A percentile compares a stretch with the other conserved stretches of the same genome.
phyloP scores from a whole-genome alignment of 176 grass and related monocot species.

The Aechmea fasciata region DNA sequence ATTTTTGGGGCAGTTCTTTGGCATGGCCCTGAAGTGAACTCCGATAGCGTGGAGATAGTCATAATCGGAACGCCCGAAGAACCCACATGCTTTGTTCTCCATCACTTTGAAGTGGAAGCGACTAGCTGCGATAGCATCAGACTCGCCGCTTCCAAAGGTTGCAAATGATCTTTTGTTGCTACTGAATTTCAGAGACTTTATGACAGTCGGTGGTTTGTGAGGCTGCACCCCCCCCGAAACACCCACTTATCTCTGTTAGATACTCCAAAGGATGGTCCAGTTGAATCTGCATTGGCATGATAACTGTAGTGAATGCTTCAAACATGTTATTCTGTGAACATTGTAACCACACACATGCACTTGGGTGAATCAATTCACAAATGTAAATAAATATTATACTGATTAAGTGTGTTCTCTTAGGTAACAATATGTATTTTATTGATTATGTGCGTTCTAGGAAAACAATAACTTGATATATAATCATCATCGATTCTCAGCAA shows the following conservation, averaged over 20 bases:
- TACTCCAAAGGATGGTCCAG: neutral
- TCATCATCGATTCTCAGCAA: too few species aligned
- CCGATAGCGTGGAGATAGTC: neutral
- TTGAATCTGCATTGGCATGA: neutral
- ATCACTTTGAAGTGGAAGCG: neutral
- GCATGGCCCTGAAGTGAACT: neutral
- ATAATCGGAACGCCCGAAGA: neutral
- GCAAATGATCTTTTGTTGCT: slow-evolving; percentile 5
- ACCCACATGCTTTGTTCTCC: neutral
- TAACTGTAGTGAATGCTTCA: neutral
- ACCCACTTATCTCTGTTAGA: neutral
- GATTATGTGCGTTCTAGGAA: too few species aligned
- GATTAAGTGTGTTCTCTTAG: too few species aligned
- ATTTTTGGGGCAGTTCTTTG: neutral
- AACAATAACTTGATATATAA: too few species aligned
- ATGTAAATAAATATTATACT: too few species aligned
- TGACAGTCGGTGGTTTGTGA: neutral
- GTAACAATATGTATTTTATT: too few species aligned
- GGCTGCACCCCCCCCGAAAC: neutral
- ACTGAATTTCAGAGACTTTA: neutral
- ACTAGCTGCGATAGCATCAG: neutral
- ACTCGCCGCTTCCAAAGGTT: neutral
- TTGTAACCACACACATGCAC: neutral
- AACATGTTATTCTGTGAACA: neutral
- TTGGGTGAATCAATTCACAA: too few species aligned